Evolutionary conservation across 139 green algal genomes (phyloP), one percentile per base, ranked within the genome.

Genomic region (Limnomonas spitsbergensis): DNA sequence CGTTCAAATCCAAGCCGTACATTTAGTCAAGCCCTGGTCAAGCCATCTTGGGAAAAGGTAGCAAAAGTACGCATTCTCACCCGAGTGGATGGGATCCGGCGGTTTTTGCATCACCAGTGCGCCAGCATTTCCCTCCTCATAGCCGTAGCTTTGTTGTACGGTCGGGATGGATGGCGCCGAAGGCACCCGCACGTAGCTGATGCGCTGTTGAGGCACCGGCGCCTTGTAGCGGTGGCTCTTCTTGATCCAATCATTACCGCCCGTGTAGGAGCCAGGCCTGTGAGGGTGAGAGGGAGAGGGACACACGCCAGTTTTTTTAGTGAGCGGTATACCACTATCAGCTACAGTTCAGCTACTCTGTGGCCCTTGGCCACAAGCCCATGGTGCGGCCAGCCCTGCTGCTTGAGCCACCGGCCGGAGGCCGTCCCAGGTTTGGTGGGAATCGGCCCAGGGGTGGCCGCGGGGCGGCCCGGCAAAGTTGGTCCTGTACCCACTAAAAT

Each of bases 101-200:
- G 77, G 69, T 37, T 31, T 39, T 35, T 82, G 77, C 77, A 73
- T 70, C 6, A 82, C 69, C 42, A 82, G 77, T 47, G 14, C 2
- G 1, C 77, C 77, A 1, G 4, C n/a, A 14, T 32, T 24, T 0
- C 52, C 69, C 36, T 82, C 77, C 69, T 82, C 77, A 35, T 82
- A 82, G 1, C 77, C 77, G 52, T 74, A 82, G 68, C 68, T 76
- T 34, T 82, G 77, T 38, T 82, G 7, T 1, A 42, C n/a, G 6
- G 66, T 24, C 20, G 77, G 77, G 77, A 82, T 82, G 52, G 77
- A 82, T 24, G 77, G 77, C n/a, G 77, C 77, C 2, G 76, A 81
- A 0, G 76, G 24, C 29, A 54, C 42, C 4, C 67, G 76, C 3
- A 27, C 20, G 40, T 53, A 81, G 14, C 4, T 1, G 2, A 81